Evolutionary conservation across 805 yeast genomes (phyloP).

Genomic region (Suhomyces xylopsoci): DNA sequence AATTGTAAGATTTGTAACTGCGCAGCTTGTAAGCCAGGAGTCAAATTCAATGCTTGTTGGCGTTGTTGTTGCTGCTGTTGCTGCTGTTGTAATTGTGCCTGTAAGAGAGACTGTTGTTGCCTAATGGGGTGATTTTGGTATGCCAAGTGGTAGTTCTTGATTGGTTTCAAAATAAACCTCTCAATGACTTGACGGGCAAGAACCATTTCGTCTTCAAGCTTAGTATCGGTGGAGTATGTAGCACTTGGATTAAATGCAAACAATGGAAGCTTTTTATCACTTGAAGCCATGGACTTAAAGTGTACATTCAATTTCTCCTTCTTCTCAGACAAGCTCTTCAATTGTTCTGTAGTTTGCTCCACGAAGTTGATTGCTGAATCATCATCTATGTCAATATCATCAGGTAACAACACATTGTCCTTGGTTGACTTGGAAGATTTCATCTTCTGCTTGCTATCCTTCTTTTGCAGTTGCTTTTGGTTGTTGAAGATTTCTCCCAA

Average conservation of each 20-base stretch:
- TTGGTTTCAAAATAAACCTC: constrained; percentile 36
- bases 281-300: constrained; percentile 27
- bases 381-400: constrained; percentile 49
- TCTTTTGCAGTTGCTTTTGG: constrained; percentile 30
- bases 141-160: constrained; percentile 45
- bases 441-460: constrained; percentile 26
- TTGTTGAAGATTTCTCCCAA: constrained; percentile 47
- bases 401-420: constrained; percentile 36
- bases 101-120: constrained; percentile 31
- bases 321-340: constrained; percentile 36
- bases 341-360: constrained; percentile 44
- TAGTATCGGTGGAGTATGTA: constrained; percentile 27
- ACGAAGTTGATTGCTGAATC: constrained; percentile 45
- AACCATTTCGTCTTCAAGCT: constrained; percentile 33
- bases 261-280: constrained; percentile 36
- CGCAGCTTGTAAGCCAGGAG: constrained; percentile 12
- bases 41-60: constrained; percentile 21
- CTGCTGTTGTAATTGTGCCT: constrained; percentile 27
- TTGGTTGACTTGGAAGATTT: constrained; percentile 29
- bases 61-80: constrained; percentile 26
- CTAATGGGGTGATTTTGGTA: constrained; percentile 42
- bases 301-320: constrained; percentile 40
- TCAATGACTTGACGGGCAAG: constrained; percentile 42
- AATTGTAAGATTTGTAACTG: constrained; percentile 31
- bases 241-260: constrained; percentile 44